phyloP scores from a whole-genome alignment of 2,329 filamentous ascomycete genomes.

The Escovopsis weberi region DNA sequence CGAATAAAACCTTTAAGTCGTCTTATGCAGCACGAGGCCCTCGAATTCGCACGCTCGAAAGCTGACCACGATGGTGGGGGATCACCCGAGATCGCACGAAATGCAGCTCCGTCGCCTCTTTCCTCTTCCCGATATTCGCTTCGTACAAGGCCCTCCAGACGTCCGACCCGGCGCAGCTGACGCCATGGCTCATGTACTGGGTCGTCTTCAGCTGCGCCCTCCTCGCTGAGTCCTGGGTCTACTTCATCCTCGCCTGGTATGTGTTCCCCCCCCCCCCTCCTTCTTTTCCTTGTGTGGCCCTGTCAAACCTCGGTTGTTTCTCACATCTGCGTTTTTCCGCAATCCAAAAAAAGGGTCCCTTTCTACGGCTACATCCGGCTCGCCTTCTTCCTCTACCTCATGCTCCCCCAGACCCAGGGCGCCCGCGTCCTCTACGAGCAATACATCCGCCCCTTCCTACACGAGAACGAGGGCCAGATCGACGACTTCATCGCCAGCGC shows the following conservation, averaged over 20 bases:
- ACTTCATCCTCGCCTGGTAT: conserved; percentile 73
- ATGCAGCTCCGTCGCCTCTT: conserved; percentile 64
- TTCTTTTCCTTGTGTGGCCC: no score
- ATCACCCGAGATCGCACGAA: no score
- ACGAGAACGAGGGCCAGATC: conserved; percentile 74
- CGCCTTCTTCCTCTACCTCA: conserved; percentile 78
- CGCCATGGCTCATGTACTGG: conserved; percentile 99
- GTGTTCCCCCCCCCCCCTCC: conserved; percentile 5
- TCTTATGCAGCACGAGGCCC: no score
- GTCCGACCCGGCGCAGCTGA: conserved; percentile 73
- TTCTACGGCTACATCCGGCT: conserved; percentile 91
- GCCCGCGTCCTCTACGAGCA: conserved; percentile 73
- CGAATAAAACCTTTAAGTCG: no score
- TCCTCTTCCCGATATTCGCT: conserved; percentile 89
- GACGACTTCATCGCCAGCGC: conserved; percentile 75
- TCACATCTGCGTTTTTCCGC: neutral
- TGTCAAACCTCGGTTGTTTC: neutral
- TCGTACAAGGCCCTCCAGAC: conserved; percentile 97
- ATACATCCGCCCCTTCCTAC: conserved; percentile 76
- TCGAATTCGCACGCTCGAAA: no score
- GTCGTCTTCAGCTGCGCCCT: conserved; percentile 74
- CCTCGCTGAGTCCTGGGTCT: conserved; percentile 73
- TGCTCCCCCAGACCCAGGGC: conserved; percentile 94
- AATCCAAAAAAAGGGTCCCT: conserved; percentile 43
- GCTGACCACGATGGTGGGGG: no score